These are phyloP conservation scores for Penstemon eatonii DNA, from an alignment of 257 asterid species.

Conservation along the genomic window DNA sequence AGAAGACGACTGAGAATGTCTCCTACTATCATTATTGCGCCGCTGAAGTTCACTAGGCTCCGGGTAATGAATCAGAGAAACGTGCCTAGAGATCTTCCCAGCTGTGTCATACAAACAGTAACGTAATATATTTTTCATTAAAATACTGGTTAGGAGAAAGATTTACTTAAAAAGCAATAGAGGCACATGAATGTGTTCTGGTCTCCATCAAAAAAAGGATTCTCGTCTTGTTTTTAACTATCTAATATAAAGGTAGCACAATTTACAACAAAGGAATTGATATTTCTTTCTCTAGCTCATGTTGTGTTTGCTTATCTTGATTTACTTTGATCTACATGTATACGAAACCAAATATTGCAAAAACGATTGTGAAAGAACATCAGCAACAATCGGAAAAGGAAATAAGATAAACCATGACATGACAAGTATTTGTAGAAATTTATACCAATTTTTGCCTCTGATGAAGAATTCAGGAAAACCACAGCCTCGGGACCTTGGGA, in stretches of 20 bases:
- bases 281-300: neutral
- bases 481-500: constrained; percentile 49
- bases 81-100: constrained; percentile 64
- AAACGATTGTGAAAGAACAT: no score
- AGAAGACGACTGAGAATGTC: constrained; percentile 44
- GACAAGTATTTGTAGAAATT: neutral
- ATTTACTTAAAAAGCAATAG: neutral
- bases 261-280: neutral
- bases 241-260: neutral
- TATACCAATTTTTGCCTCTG: constrained; percentile 61
- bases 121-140: neutral
- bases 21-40: constrained; percentile 25
- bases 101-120: constrained; percentile 38
- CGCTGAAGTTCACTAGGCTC: constrained; percentile 52
- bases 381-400: neutral
- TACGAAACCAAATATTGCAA: neutral
- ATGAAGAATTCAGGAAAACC: constrained; percentile 52
- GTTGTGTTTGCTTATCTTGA: neutral
- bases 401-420: neutral
- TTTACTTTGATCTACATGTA: neutral
- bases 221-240: neutral
- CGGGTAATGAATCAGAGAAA: constrained; percentile 62
- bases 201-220: neutral
- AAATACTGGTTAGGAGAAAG: neutral
- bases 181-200: neutral